A percentile compares a stretch with the other conserved stretches of the same genome.
Evolutionary conservation across 2,329 filamentous ascomycete genomes (phyloP).

Genomic region (Diplodia seriata): DNA sequence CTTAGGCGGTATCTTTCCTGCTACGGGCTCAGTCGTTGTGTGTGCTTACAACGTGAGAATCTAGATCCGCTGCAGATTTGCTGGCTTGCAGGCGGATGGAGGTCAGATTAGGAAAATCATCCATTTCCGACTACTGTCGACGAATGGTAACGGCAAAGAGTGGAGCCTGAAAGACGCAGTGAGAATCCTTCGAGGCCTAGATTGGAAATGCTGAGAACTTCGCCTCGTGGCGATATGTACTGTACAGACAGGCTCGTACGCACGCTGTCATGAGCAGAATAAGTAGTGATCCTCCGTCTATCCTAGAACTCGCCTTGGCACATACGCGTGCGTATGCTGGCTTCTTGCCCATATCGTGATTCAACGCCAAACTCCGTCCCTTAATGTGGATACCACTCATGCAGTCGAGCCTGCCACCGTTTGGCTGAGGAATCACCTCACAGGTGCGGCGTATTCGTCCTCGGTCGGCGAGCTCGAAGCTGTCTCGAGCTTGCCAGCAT

Average conservation of each 20-base stretch:
- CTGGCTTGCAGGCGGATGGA: constrained; percentile 2
- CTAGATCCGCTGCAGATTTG: constrained; percentile 29
- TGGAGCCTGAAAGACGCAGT: constrained; percentile 14
- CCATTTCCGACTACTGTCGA: constrained; percentile 11
- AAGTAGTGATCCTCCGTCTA: constrained; percentile 27
- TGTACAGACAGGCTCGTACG: constrained; percentile 16
- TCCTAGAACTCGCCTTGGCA: constrained; percentile 20
- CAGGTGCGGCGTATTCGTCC: constrained; percentile 25
- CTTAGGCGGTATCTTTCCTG: not conserved
- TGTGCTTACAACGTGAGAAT: constrained; percentile 25
- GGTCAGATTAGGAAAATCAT: constrained; percentile 13
- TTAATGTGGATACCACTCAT: not conserved
- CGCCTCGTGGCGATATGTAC: constrained; percentile 11
- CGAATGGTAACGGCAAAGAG: constrained; percentile 13
- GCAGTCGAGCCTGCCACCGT: not conserved
- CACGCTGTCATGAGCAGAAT: constrained; percentile 26
- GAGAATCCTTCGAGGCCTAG: constrained; percentile 20
- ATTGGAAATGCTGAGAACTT: constrained; percentile 2
- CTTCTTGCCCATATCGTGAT: constrained; percentile 11
- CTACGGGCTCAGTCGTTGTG: constrained; percentile 4
- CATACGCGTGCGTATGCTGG: constrained; percentile 10
- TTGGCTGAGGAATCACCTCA: constrained; percentile 20
- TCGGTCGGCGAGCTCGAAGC: constrained; percentile 25
- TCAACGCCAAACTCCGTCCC: constrained; percentile 23
- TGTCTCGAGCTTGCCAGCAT: constrained; percentile 30